Conservation (phyloP, 257 asterid species). For the Misopates orontium region DNA sequence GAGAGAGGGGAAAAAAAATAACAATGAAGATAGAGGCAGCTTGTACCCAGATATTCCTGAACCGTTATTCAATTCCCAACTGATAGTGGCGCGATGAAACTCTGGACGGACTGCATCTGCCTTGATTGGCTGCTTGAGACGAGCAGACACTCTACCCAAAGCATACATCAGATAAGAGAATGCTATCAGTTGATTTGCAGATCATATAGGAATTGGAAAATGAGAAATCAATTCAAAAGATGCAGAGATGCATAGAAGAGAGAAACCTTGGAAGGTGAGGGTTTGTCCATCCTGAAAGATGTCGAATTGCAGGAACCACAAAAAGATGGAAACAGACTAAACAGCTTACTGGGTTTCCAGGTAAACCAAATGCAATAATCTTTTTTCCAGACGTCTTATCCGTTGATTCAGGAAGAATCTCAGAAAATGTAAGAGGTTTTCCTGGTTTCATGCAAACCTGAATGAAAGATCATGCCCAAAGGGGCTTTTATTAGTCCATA, state of each 20-base stretch:
- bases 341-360: constrained; percentile 99
- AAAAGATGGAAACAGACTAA: constrained; percentile 90
- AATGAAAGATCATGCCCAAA: constrained; percentile 29
- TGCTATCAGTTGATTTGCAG: constrained; percentile 24
- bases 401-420: constrained; percentile 52
- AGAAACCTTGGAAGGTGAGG: constrained; percentile 85
- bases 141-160: constrained; percentile 78
- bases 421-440: constrained; percentile 91
- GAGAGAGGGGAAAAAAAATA: background rate
- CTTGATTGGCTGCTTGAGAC: constrained; percentile 74
- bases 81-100: constrained; percentile 74
- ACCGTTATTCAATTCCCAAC: constrained; percentile 63
- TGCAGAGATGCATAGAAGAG: constrained; percentile 22
- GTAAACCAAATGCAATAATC: constrained; percentile 94
- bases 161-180: constrained; percentile 22
- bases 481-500: constrained; percentile 6
- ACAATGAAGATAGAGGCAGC: constrained; percentile 17
- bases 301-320: constrained; percentile 85
- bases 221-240: constrained; percentile 11
- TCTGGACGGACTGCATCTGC: constrained; percentile 76
- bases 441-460: constrained; percentile 96
- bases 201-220: constrained; percentile 17
- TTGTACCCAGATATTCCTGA: constrained; percentile 70
- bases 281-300: constrained; percentile 83
- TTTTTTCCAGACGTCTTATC: constrained; percentile 39